phyloP scores from a whole-genome alignment of 805 yeast species.

The Monosporozyma aerobia region DNA sequence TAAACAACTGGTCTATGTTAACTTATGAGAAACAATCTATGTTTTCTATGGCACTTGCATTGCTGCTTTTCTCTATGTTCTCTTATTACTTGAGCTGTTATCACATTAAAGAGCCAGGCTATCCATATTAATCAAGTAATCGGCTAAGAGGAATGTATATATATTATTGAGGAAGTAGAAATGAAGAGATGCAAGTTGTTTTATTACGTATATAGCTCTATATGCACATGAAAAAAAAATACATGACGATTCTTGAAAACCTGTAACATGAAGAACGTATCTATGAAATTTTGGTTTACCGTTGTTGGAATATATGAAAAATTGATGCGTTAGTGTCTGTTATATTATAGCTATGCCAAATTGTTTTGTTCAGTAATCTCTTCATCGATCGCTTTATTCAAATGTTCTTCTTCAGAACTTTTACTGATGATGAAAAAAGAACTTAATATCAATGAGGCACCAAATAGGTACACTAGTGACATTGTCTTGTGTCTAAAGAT shows the following conservation, averaged over 20 bases:
- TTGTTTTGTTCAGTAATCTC: neutral
- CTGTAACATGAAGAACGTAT: neutral
- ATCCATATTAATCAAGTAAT: constrained; percentile 12
- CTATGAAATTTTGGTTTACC: neutral
- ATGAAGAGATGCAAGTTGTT: neutral
- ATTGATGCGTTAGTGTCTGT: neutral
- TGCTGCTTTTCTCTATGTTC: constrained; percentile 14
- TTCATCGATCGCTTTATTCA: constrained; percentile 8
- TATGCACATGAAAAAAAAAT: neutral
- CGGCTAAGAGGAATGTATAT: neutral
- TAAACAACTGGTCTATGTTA: constrained; percentile 11
- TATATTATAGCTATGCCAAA: neutral
- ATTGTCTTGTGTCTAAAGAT: constrained; percentile 56
- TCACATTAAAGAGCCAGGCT: constrained; percentile 23
- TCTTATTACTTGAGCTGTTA: constrained; percentile 21
- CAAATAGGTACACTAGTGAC: constrained; percentile 56
- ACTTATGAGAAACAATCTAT: constrained; percentile 13
- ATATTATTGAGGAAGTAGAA: neutral
- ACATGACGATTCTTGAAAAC: neutral
- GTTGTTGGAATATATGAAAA: neutral
- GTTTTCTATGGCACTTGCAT: constrained; percentile 11
- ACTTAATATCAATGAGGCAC: constrained; percentile 69
- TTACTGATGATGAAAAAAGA: constrained; percentile 80
- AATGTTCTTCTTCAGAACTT: constrained; percentile 57
- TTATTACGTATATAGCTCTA: neutral